Evolutionary conservation across 371 early-diverging fungal species (phyloP).

Genomic region (Catenaria anguillulae): DNA sequence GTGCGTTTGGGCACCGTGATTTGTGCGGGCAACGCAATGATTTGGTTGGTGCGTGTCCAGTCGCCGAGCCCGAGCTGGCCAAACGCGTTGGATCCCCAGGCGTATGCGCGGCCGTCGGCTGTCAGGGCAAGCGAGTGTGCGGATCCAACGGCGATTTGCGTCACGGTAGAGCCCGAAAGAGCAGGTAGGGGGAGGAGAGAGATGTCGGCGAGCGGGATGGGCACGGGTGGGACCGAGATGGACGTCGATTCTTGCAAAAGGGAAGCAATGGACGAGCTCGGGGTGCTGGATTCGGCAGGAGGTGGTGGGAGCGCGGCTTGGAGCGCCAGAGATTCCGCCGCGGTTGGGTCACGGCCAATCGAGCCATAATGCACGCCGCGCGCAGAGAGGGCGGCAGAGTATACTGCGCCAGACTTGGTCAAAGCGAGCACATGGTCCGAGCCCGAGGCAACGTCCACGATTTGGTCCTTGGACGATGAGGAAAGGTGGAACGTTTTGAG

Average conservation of each 20-base stretch:
- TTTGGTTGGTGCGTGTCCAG: conserved; percentile 6
- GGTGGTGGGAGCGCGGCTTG: no score
- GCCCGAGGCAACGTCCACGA: conserved; percentile 15
- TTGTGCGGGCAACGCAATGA: conserved; percentile 8
- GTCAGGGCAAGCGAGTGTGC: conserved; percentile 17
- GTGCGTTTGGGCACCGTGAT: not conserved
- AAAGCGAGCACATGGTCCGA: conserved; percentile 19
- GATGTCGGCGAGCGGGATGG: not conserved
- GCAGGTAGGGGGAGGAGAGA: not conserved
- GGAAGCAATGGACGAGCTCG: no score
- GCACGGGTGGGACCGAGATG: no score
- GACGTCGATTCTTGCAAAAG: no score
- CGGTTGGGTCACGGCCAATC: not conserved
- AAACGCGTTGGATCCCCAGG: conserved; percentile 19
- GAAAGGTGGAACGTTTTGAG: not conserved
- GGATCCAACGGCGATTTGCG: conserved; percentile 19
- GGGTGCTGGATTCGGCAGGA: no score
- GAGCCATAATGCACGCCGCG: conserved; percentile 8
- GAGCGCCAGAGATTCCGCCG: not conserved
- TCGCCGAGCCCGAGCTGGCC: conserved; percentile 11
- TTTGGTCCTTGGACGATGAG: not conserved
- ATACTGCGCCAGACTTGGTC: conserved; percentile 14
- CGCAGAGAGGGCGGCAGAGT: conserved; percentile 10
- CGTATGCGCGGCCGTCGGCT: conserved; percentile 20
- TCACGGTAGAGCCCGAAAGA: conserved; percentile 5